Base-by-base conservation (phyloP, 179 eudicot species). In the Pouteria campechiana region DNA sequence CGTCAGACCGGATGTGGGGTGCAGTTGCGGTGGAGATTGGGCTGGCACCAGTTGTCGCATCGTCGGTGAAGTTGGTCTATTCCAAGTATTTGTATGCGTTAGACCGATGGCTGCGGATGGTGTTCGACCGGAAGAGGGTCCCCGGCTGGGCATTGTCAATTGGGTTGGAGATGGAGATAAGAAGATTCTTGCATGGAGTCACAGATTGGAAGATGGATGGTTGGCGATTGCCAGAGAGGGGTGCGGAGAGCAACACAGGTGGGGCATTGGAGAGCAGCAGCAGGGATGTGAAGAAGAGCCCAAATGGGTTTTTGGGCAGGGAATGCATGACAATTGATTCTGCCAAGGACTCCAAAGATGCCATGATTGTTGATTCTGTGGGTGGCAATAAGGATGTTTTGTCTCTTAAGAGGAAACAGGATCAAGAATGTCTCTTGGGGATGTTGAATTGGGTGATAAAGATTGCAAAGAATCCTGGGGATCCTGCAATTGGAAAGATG, bases 391-490 rank as follows among this genome's bases (percentile, higher is more conserved):
- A 58, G 6, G 53, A 29, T 42, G 52, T 59, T 39, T 38, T 46
- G 9, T 54, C 50, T 55, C 48, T 15, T 13, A 58, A 61, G 48
- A 54, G 82, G 47, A 79, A 82, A 75, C 67, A 75, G 36, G 67
- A 63, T 45, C 64, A 68, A 19, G 83, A 62, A 17, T 35, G 64
- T 52, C 10, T 57, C 9, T 46, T 27, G 25, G 64, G 41, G 17
- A 61, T 77, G 78, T 44, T 90, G 33, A 17, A 53, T 30, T 90
- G 96, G 96, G 38, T 87, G 46, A 35, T 34, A 31, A 46, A 60
- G 36, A 72, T 73, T 53, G 83, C 94, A 12, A 90, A 69, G 61
- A 60, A 86, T 67, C 94, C 94, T 46, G 62, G 73, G 47, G 65
- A 74, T 49, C 68, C 61, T 18, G 63, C 45, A 32, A 43, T 75